phyloP scores from a whole-genome alignment of 2,329 filamentous ascomycete genomes.

The Sphaceloma murrayae region DNA sequence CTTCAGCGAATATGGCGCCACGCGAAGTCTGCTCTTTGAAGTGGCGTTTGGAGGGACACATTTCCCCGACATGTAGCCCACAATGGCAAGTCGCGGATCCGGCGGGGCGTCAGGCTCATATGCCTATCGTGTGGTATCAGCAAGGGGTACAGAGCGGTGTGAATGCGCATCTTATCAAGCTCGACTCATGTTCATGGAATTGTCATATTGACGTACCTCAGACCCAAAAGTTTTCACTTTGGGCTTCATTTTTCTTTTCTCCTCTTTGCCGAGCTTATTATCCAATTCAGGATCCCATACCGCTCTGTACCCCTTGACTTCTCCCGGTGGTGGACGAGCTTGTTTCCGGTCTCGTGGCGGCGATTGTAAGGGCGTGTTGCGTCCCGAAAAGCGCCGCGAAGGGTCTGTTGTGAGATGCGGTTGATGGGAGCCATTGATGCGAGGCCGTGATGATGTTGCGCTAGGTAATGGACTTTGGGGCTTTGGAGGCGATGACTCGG shows the following conservation, averaged over 20 bases:
- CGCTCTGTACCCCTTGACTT: slow-evolving; percentile 49
- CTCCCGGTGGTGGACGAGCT: slow-evolving; percentile 42
- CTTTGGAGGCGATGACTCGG: slow-evolving; percentile 56
- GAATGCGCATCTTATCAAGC: slow-evolving; percentile 28
- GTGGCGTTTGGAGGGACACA: slow-evolving; percentile 45
- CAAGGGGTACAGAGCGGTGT: slow-evolving; percentile 33
- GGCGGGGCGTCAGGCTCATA: slow-evolving; percentile 54
- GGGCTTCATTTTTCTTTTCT: slow-evolving; percentile 33
- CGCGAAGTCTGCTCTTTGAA: slow-evolving; percentile 60
- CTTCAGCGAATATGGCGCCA: slow-evolving; percentile 67
- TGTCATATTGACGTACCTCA: slow-evolving; percentile 33
- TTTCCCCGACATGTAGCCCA: slow-evolving; percentile 47
- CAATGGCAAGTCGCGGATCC: slow-evolving; percentile 70
- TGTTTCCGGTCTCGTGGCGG: slow-evolving; percentile 37
- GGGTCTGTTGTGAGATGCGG: slow-evolving; percentile 1
- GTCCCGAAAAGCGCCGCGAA: slow-evolving; percentile 10
- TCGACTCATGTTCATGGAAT: slow-evolving; percentile 28
- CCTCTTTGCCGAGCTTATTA: slow-evolving; percentile 47
- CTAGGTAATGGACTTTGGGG: slow-evolving; percentile 39
- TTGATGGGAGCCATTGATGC: slow-evolving; percentile 19
- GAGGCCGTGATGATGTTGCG: slow-evolving; percentile 20
- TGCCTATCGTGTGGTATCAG: slow-evolving; percentile 49
- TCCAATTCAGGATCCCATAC: slow-evolving; percentile 56
- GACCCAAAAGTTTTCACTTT: slow-evolving; percentile 30
- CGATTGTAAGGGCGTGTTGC: slow-evolving; percentile 32